phyloP scores from a whole-genome alignment of 306 rosid species.

The Lathyrus tuberosus region DNA sequence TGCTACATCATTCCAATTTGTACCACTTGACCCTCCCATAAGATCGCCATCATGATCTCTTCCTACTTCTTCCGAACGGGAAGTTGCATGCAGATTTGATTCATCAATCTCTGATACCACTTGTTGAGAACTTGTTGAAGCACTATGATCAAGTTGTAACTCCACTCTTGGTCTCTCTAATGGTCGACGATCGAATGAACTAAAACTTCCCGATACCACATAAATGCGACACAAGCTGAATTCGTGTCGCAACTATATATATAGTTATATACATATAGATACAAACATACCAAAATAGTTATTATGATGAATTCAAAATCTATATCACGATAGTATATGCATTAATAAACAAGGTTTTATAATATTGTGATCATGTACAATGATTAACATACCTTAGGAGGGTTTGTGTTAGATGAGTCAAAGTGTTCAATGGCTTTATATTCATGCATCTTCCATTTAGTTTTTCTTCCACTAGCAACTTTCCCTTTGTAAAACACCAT shows the following conservation, averaged over 20 bases:
- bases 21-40: constrained; percentile 36
- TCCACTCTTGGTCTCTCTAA: constrained; percentile 23
- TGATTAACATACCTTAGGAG: constrained; percentile 50
- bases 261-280: background rate
- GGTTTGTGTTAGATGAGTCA: constrained; percentile 15
- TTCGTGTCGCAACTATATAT: constrained; percentile 62
- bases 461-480: constrained; percentile 81
- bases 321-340: background rate
- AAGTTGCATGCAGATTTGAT: constrained; percentile 20
- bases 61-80: constrained; percentile 27
- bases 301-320: background rate
- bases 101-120: constrained; percentile 18
- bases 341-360: background rate
- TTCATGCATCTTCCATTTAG: constrained; percentile 93
- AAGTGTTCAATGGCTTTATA: constrained; percentile 67
- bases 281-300: constrained; percentile 31
- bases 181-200: constrained; percentile 86
- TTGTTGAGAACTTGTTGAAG: background rate
- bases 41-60: background rate
- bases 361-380: background rate
- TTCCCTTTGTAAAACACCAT: constrained; percentile 86
- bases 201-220: constrained; percentile 69
- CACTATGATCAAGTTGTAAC: constrained; percentile 16
- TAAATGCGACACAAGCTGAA: constrained; percentile 85
- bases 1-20: constrained; percentile 36